Conservation (phyloP, 257 asterid genomes). For the Phtheirospermum japonicum region DNA sequence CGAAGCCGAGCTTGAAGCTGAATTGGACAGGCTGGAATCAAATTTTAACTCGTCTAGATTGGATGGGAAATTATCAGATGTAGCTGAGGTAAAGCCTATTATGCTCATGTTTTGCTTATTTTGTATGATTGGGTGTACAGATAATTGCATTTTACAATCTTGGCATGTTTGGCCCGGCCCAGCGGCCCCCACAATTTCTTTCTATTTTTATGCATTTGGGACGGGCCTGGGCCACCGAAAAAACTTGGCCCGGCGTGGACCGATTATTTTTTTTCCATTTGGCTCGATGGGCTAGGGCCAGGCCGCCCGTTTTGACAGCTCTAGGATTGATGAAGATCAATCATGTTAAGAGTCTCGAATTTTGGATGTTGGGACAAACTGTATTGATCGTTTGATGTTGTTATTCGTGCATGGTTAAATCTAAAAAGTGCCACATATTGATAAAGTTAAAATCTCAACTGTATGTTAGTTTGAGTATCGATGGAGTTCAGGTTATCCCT, state of each 20-base stretch:
- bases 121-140: background rate
- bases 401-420: background rate
- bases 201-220: too few relatives aligned
- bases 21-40: slow-evolving; percentile 74
- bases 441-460: background rate
- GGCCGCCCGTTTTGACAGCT: too few relatives aligned
- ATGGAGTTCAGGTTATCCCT: background rate
- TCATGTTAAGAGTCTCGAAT: background rate
- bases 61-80: slow-evolving; percentile 42
- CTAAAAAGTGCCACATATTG: background rate
- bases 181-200: background rate
- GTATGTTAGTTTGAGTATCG: background rate
- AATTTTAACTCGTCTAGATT: slow-evolving; percentile 52
- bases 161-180: background rate
- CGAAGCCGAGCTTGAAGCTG: slow-evolving; percentile 98
- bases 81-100: slow-evolving; percentile 50
- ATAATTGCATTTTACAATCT: background rate
- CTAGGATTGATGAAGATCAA: background rate
- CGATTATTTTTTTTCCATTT: too few relatives aligned
- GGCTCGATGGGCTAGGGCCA: too few relatives aligned
- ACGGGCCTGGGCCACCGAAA: too few relatives aligned
- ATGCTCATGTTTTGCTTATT: background rate
- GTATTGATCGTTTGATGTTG: background rate
- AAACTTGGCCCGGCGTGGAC: too few relatives aligned
- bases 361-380: background rate